A percentile compares a stretch with the other conserved stretches of the same genome.
These are phyloP conservation scores for Forsythia suspensa DNA, from an alignment of 257 asterid species.

Conservation along the genomic window DNA sequence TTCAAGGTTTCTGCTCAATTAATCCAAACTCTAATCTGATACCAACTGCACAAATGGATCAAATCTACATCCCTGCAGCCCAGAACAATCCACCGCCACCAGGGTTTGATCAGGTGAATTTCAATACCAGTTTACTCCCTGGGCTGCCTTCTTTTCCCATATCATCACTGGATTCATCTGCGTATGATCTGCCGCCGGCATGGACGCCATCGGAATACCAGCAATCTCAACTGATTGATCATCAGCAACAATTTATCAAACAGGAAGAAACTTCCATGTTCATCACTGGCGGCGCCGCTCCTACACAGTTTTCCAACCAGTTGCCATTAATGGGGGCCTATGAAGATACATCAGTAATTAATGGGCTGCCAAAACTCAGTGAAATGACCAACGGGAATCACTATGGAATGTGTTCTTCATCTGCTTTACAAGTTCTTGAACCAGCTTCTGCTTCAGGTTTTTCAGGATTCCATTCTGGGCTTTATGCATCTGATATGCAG, in stretches of 20 bases:
- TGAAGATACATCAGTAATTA: conserved; percentile 1
- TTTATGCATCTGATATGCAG: conserved; percentile 9
- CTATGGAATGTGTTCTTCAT: conserved; percentile 1
- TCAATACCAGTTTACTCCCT: not conserved
- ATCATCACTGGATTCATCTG: conserved; percentile 1
- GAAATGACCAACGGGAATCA: not conserved
- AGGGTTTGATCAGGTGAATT: conserved; percentile 5
- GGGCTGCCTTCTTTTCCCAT: not conserved
- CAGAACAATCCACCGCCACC: not conserved
- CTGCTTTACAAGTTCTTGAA: not conserved
- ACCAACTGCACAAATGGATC: not conserved
- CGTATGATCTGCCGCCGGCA: conserved; percentile 12
- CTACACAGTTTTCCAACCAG: not conserved
- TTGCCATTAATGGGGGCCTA: conserved; percentile 1
- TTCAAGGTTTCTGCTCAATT: not conserved
- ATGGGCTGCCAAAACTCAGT: conserved; percentile 2
- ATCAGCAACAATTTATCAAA: not conserved
- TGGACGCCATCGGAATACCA: conserved; percentile 16
- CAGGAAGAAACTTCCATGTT: conserved; percentile 9
- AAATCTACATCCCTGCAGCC: not conserved
- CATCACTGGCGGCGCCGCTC: not conserved
- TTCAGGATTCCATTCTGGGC: not conserved
- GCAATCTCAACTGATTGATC: conserved; percentile 4
- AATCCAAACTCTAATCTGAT: conserved; percentile 20
- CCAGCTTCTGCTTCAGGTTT: not conserved